phyloP scores from a whole-genome alignment of 768 basidiomycete genomes.

The Amanita jacksonii region DNA sequence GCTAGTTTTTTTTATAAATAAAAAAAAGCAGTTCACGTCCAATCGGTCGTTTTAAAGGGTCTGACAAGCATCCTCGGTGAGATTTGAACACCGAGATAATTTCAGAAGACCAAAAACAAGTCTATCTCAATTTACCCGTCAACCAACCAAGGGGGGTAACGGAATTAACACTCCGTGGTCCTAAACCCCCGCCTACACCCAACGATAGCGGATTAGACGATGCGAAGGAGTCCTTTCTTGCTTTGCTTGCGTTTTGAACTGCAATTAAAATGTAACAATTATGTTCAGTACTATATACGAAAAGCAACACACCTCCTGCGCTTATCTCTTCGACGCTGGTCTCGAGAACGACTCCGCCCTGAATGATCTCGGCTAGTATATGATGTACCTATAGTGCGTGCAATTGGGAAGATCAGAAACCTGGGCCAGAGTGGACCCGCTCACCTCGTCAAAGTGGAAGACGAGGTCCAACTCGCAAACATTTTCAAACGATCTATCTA shows the following conservation, averaged over 20 bases:
- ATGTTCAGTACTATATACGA: background rate
- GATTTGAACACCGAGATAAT: background rate
- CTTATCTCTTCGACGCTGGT: conserved; percentile 88
- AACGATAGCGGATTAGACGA: conserved; percentile 79
- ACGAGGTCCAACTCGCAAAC: conserved; percentile 98
- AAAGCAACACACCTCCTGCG: conserved; percentile 42
- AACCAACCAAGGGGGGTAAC: conserved; percentile 76
- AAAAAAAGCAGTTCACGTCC: too few species aligned
- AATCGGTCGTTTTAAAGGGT: too few species aligned
- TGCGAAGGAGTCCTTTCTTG: conserved; percentile 67
- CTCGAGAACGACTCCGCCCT: conserved; percentile 93
- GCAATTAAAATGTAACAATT: conserved; percentile 12
- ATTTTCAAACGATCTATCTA: conserved; percentile 95
- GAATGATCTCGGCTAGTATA: conserved; percentile 91
- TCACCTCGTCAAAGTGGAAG: conserved; percentile 96
- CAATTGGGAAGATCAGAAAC: background rate
- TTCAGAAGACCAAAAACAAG: background rate
- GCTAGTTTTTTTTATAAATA: too few species aligned
- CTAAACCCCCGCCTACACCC: conserved; percentile 49
- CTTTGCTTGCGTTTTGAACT: conserved; percentile 66
- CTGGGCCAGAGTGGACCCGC: conserved; percentile 13
- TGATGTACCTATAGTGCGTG: conserved; percentile 68
- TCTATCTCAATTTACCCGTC: conserved; percentile 61
- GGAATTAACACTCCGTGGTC: conserved; percentile 47
- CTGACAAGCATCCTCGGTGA: too few species aligned